A percentile compares a stretch with the other conserved stretches of the same genome.
Evolutionary conservation across 805 yeast genomes (phyloP).

Genomic region (Lipomyces yamadae): DNA sequence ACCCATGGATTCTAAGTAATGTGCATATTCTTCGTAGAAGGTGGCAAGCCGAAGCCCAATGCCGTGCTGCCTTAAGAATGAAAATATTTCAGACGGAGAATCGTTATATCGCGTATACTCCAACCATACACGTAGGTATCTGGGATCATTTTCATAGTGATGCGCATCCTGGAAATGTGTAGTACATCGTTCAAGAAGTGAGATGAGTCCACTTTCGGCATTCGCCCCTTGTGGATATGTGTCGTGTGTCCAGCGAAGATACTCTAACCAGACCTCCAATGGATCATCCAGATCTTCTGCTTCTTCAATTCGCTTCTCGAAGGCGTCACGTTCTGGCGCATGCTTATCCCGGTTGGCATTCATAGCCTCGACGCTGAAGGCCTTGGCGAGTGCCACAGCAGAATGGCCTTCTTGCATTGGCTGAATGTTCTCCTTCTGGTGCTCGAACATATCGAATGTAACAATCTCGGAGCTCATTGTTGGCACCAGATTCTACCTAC

Average conservation of each 20-base stretch:
- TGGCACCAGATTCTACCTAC: not conserved
- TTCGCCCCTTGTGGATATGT: conserved; percentile 63
- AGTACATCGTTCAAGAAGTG: conserved; percentile 72
- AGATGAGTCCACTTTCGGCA: conserved; percentile 67
- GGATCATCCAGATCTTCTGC: conserved; percentile 82
- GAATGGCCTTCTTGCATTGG: conserved; percentile 73
- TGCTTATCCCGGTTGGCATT: conserved; percentile 40
- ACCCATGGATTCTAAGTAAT: conserved; percentile 58
- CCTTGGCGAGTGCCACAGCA: conserved; percentile 58
- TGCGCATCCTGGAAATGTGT: conserved; percentile 64
- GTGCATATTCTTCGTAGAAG: conserved; percentile 81
- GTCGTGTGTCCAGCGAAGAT: conserved; percentile 71
- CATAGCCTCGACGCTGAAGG: conserved; percentile 45
- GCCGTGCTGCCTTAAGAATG: conserved; percentile 68
- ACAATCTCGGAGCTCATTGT: conserved; percentile 30
- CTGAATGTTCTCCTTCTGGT: conserved; percentile 75
- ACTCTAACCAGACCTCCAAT: conserved; percentile 71
- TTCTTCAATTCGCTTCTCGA: conserved; percentile 53
- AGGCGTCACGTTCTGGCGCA: conserved; percentile 39
- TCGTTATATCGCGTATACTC: conserved; percentile 72
- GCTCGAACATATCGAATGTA: conserved; percentile 55
- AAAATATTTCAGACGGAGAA: conserved; percentile 70
- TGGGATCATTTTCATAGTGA: conserved; percentile 78
- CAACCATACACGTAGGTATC: conserved; percentile 82
- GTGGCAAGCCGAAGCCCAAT: conserved; percentile 71